A percentile compares a stretch with the other conserved stretches of the same genome.
Evolutionary conservation across 345 rosid genomes (phyloP).

Genomic region (Arabis hirsuta): DNA sequence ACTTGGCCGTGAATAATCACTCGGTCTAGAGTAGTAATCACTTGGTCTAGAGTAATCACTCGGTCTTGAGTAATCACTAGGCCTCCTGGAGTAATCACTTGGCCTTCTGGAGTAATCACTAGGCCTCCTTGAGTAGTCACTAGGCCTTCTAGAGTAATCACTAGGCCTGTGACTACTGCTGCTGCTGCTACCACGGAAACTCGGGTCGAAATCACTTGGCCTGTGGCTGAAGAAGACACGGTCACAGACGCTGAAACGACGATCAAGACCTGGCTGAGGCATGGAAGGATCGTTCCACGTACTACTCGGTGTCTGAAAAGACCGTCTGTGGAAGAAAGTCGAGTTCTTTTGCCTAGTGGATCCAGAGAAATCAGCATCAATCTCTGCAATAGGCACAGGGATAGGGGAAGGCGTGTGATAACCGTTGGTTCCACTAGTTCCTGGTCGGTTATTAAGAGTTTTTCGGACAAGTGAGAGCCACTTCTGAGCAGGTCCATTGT

Average conservation of each 20-base stretch:
- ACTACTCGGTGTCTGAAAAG: constrained; percentile 76
- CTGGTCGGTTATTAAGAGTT: constrained; percentile 88
- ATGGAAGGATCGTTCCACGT: constrained; percentile 84
- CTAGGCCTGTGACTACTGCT: constrained; percentile 48
- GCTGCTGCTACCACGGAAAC: constrained; percentile 50
- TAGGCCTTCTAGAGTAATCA: constrained; percentile 43
- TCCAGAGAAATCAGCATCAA: constrained; percentile 94
- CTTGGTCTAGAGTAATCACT: constrained; percentile 47
- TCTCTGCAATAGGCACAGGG: constrained; percentile 87
- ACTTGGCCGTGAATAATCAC: constrained; percentile 91
- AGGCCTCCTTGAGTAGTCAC: constrained; percentile 35
- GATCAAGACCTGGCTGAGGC: constrained; percentile 82
- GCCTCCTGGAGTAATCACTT: constrained; percentile 80
- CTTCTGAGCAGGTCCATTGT: constrained; percentile 98
- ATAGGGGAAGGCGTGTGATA: constrained; percentile 91
- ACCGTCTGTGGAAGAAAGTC: constrained; percentile 85
- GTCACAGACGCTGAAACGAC: constrained; percentile 95
- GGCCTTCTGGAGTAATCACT: constrained; percentile 67
- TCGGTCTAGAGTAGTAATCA: constrained; percentile 70
- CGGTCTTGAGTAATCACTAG: constrained; percentile 74
- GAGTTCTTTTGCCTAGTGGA: constrained; percentile 85
- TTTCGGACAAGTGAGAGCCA: constrained; percentile 84
- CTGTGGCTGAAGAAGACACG: constrained; percentile 86
- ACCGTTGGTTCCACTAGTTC: constrained; percentile 72
- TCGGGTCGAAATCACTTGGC: constrained; percentile 78